Conservation (phyloP, 2,329 filamentous ascomycete species). For the Fusarium illudens region DNA sequence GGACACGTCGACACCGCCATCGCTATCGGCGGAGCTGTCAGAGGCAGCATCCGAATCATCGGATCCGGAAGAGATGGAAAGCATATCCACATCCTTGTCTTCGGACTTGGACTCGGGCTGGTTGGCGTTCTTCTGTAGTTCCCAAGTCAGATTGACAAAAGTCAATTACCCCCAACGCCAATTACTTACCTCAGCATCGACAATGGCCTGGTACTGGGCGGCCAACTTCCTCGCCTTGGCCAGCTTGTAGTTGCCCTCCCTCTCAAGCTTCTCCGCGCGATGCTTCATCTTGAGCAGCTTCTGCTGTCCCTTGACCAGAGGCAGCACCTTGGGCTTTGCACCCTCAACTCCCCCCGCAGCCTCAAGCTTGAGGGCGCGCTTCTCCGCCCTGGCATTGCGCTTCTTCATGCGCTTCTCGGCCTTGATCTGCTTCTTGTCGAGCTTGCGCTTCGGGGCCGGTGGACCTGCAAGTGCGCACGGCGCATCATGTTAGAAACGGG, state of each 20-base stretch:
- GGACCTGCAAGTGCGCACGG: constrained; percentile 14
- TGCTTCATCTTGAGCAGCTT: constrained; percentile 48
- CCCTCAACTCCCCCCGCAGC: constrained; percentile 45
- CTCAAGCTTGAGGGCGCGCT: constrained; percentile 49
- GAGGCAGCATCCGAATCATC: constrained; percentile 32
- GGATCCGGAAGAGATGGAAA: constrained; percentile 30
- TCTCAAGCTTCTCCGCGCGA: constrained; percentile 49
- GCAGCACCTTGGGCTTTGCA: constrained; percentile 41
- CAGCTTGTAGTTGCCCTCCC: constrained; percentile 49
- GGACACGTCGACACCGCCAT: constrained; percentile 35
- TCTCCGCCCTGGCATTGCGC: constrained; percentile 48
- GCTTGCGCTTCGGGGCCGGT: constrained; percentile 24
- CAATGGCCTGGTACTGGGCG: constrained; percentile 41
- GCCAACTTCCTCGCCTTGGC: constrained; percentile 50
- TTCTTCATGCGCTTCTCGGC: constrained; percentile 48
- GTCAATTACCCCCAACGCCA: neutral
- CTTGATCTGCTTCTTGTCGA: constrained; percentile 20
- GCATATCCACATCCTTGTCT: constrained; percentile 31
- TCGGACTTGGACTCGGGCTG: constrained; percentile 21
- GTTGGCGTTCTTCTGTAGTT: constrained; percentile 19
- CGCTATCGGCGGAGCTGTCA: constrained; percentile 31
- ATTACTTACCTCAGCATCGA: constrained; percentile 36
- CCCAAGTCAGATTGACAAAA: neutral
- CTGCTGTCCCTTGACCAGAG: constrained; percentile 51
- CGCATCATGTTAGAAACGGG: constrained; percentile 5